phyloP scores from a whole-genome alignment of 192 early-diverging fungal species.

The Backusella circina region DNA sequence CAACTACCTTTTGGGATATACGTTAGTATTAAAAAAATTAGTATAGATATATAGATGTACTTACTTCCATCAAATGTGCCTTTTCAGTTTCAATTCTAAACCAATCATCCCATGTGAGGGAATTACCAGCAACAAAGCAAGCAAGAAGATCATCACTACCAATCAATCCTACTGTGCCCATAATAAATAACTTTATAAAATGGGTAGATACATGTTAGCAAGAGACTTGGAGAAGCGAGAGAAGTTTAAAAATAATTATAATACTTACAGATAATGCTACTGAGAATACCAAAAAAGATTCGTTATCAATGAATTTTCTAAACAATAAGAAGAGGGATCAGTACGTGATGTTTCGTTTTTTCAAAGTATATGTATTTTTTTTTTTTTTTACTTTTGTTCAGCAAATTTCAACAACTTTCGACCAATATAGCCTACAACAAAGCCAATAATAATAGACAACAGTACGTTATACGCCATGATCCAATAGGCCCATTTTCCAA shows the following conservation, averaged over 20 bases:
- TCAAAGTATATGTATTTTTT: too few species aligned
- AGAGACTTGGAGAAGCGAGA: not conserved
- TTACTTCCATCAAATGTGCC: conserved; percentile 75
- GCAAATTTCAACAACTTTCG: conserved; percentile 62
- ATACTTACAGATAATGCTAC: conserved; percentile 68
- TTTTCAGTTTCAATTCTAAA: conserved; percentile 74
- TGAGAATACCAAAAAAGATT: conserved; percentile 77
- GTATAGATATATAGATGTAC: too few species aligned
- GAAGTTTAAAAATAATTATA: not conserved
- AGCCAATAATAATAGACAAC: conserved; percentile 66
- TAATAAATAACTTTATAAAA: conserved; percentile 55
- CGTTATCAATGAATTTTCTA: conserved; percentile 83
- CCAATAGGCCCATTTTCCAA: conserved; percentile 71
- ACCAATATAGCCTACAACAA: conserved; percentile 62
- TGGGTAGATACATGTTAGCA: not conserved
- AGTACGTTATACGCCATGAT: conserved; percentile 75
- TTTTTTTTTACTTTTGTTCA: conserved; percentile 53
- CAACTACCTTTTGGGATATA: conserved; percentile 38
- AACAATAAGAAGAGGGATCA: not conserved
- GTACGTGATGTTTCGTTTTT: not conserved
- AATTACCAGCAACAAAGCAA: conserved; percentile 76
- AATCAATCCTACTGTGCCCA: conserved; percentile 69
- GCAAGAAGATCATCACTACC: conserved; percentile 75
- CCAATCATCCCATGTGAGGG: conserved; percentile 91
- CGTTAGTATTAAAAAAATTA: too few species aligned